Conservation (phyloP, 192 early-diverging fungal genomes). For the Lobosporangium transversale region DNA sequence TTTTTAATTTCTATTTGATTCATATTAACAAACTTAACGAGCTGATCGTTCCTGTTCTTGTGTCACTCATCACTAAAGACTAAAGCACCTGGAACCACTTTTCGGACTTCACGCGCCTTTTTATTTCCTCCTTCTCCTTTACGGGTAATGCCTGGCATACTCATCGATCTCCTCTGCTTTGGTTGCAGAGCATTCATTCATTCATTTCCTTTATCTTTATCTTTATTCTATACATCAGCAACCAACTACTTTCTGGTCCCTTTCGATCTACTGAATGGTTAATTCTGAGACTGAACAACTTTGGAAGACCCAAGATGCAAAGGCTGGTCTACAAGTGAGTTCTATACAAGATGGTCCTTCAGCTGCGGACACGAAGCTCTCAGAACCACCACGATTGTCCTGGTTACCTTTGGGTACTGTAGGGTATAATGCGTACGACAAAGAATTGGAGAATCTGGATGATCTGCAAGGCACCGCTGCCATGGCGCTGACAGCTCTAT, state of each 20-base stretch:
- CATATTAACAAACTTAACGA: no score
- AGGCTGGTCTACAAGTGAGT: constrained; percentile 3
- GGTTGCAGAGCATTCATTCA: not conserved
- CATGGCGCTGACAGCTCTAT: constrained; percentile 44
- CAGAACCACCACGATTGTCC: not conserved
- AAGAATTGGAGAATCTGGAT: constrained; percentile 1
- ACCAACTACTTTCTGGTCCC: not conserved
- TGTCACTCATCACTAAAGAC: no score
- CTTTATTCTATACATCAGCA: not conserved
- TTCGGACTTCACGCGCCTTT: not conserved
- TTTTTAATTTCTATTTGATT: no score
- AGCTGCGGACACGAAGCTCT: not conserved
- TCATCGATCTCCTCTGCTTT: not conserved
- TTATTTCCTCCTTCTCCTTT: not conserved
- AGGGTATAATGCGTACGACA: not conserved
- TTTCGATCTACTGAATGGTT: constrained; percentile 28
- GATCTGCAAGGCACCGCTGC: constrained; percentile 30
- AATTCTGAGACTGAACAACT: constrained; percentile 10
- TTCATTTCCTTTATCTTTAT: not conserved
- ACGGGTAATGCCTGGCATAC: no score
- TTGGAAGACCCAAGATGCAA: constrained; percentile 14
- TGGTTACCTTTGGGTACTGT: not conserved
- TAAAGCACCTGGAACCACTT: not conserved
- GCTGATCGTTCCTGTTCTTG: no score
- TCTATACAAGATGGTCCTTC: not conserved